A percentile compares a stretch with the other conserved stretches of the same genome.
Conservation (phyloP, 75 land plant genomes). For the Picea sitchensis region DNA sequence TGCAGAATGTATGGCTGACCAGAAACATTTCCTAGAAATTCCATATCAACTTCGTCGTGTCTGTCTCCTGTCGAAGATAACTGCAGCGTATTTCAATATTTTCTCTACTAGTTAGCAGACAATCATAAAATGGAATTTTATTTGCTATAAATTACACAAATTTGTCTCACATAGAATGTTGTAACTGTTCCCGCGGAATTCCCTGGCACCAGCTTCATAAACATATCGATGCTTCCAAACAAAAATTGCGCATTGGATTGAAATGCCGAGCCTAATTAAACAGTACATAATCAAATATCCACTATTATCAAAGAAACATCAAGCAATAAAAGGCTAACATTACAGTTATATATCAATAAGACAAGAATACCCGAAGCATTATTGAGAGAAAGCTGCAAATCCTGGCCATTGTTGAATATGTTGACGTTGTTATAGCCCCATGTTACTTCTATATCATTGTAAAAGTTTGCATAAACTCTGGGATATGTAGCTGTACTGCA, state of each 20-base stretch:
- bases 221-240: constrained; percentile 21
- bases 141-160: too few relatives aligned
- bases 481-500: background rate
- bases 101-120: background rate
- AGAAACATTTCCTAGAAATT: constrained; percentile 41
- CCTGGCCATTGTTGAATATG: background rate
- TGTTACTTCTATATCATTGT: background rate
- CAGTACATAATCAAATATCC: too few relatives aligned
- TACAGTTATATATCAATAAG: too few relatives aligned
- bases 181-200: constrained; percentile 30
- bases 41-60: constrained; percentile 54
- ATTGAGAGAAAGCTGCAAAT: background rate
- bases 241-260: constrained; percentile 11
- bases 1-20: constrained; percentile 49
- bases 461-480: background rate
- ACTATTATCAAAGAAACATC: too few relatives aligned
- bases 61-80: constrained; percentile 22
- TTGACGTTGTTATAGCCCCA: background rate
- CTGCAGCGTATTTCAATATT: constrained; percentile 14
- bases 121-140: too few relatives aligned
- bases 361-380: too few relatives aligned
- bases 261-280: constrained; percentile 15
- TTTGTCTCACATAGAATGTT: constrained; percentile 24
- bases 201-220: constrained; percentile 19
- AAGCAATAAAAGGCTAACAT: too few relatives aligned